Evolutionary conservation across 306 rosid species (phyloP), one percentile per base, ranked within the genome.

Genomic region (Trifolium fragiferum): DNA sequence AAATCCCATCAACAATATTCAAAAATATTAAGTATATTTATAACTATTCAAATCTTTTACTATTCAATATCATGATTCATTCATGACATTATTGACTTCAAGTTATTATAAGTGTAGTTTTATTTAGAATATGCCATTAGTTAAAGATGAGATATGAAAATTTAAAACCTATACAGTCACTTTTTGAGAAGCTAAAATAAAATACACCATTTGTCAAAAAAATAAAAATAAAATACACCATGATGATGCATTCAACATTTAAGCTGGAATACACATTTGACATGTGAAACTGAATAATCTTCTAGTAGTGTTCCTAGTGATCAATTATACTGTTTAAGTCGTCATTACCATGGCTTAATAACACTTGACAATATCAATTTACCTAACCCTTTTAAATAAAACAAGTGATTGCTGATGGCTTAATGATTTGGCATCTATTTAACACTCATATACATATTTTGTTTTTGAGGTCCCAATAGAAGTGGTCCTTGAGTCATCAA

Each of bases 401-500:
- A 30, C 20, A 53, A 75, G 79, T 75, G 60, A 72, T 66, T 63
- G 72, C 70, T 83, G 49, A 84, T 78, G 60, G 47, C 72, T 75
- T 40, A 72, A 66, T 66, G 57, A 70, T 78, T 75, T 69, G 81
- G 71, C 66, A 63, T 77, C 82, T 76, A 62, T 61, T 71, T 80
- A 61, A 68, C 84, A 68, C 65, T 73, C n/a, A 75, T 38, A 18
- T 20, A 44, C 19, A 46, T 64, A 76, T 35, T 33, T 55, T 54
- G 43, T 76, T 49, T 38, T 11, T 84, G 54, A 73, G 61, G 83
- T 75, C 74, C 76, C 80, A 70, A 8, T 21, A 46, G 10, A 80
- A 89, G 90, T 89, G 94, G 77, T 12, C 62, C 16, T 82, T 78
- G 90, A 89, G 86, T 91, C 94, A 87, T 75, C 75, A 85, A 79